Evolutionary conservation across 2,329 filamentous ascomycete genomes (phyloP).

Genomic region (Pseudonectria foliicola): DNA sequence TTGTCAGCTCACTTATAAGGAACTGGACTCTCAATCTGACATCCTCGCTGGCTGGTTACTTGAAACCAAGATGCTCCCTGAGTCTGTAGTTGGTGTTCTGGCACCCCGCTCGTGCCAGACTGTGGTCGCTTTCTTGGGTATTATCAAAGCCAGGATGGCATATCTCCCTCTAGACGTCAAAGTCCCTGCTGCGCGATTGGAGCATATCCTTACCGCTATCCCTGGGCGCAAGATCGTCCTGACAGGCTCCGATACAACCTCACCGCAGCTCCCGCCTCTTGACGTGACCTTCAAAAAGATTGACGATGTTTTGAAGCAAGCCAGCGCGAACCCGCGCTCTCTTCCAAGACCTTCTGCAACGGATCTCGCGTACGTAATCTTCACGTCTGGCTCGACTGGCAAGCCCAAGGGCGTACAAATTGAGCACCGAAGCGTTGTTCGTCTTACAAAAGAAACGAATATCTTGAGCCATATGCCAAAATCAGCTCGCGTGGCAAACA

Average conservation of each 20-base stretch:
- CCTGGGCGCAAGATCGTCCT: conserved; percentile 1
- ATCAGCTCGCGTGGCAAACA: neutral
- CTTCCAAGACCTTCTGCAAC: conserved; percentile 1
- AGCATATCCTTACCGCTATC: conserved; percentile 6
- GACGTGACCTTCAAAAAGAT: neutral
- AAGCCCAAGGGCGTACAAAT: conserved; percentile 1
- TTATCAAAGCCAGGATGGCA: conserved; percentile 9
- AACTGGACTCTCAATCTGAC: conserved; percentile 5
- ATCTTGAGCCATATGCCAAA: neutral
- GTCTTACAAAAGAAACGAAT: neutral
- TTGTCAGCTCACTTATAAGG: conserved; percentile 4
- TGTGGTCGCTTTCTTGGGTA: conserved; percentile 7
- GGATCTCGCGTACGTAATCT: conserved; percentile 4
- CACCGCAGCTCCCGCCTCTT: neutral
- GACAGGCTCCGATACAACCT: neutral
- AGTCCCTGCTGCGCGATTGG: conserved; percentile 4
- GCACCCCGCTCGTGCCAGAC: conserved; percentile 8
- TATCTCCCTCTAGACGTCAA: conserved; percentile 11
- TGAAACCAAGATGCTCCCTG: neutral
- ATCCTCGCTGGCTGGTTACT: conserved; percentile 3
- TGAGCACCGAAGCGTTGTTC: conserved; percentile 1
- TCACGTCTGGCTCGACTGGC: conserved; percentile 4
- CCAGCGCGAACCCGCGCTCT: neutral
- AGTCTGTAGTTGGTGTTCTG: conserved; percentile 6
- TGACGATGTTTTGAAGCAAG: neutral